Evolutionary conservation across 768 basidiomycete genomes (phyloP).

Genomic region (Gymnopilus dilepis): DNA sequence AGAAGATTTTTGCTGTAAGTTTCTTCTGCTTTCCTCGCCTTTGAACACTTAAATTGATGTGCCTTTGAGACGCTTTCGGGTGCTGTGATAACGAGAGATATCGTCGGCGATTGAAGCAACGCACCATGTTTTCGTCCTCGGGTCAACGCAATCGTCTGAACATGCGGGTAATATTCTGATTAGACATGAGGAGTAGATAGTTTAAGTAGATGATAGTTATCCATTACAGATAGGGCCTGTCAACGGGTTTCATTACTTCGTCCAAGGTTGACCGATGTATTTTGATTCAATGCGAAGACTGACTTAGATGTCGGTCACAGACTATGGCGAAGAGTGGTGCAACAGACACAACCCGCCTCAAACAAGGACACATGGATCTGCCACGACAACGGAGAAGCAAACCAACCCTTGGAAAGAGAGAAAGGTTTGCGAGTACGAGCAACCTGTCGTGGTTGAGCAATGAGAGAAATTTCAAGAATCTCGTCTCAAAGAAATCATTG

Average conservation of each 20-base stretch:
- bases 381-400: slow-evolving; percentile 27
- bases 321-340: slow-evolving; percentile 69
- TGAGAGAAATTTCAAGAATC: slow-evolving; percentile 9
- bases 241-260: no score
- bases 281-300: no score
- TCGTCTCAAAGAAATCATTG: no score
- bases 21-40: not conserved
- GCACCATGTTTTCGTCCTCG: slow-evolving; percentile 27
- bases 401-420: slow-evolving; percentile 18
- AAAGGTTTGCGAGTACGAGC: slow-evolving; percentile 14
- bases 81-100: slow-evolving; percentile 65
- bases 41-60: slow-evolving; percentile 9
- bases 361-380: slow-evolving; percentile 60
- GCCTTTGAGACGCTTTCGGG: slow-evolving; percentile 43
- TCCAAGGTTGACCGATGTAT: no score
- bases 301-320: slow-evolving; percentile 38
- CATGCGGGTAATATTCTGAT: slow-evolving; percentile 23
- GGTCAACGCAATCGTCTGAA: not conserved
- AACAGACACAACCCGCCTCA: slow-evolving; percentile 65
- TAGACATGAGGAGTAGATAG: no score
- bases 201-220: no score
- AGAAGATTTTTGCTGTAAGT: slow-evolving; percentile 63
- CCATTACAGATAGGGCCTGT: no score
- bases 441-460: slow-evolving; percentile 30
- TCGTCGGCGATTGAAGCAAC: slow-evolving; percentile 50